Percentiles rank a stretch among this genome's conserved stretches.
Conservation (phyloP, 345 rosid species). For the Lepidium aucheri region DNA sequence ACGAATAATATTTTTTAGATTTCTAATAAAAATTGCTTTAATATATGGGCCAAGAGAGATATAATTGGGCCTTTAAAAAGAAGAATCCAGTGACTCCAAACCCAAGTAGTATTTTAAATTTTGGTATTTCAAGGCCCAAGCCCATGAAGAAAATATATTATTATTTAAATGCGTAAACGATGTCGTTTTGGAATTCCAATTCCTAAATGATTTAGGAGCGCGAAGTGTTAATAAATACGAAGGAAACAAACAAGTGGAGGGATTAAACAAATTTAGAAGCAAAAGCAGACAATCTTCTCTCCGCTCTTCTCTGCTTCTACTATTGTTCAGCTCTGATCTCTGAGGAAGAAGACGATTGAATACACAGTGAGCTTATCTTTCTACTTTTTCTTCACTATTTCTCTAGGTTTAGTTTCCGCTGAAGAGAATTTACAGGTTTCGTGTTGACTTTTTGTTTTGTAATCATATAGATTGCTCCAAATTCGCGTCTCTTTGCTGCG, state of each 20-base stretch:
- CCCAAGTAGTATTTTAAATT: too few relatives aligned
- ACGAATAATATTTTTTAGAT: conserved; percentile 3
- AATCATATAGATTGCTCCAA: conserved; percentile 13
- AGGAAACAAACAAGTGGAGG: neutral
- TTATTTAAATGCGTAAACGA: neutral
- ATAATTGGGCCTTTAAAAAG: too few relatives aligned
- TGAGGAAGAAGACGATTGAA: neutral
- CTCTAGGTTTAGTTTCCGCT: neutral
- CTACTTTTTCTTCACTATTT: neutral
- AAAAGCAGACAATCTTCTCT: neutral
- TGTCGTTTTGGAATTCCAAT: neutral
- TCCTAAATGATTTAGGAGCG: neutral
- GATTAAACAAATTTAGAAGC: neutral
- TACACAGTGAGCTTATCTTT: neutral
- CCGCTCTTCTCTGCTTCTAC: neutral
- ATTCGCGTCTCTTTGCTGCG: neutral
- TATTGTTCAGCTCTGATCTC: conserved; percentile 5
- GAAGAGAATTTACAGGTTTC: neutral
- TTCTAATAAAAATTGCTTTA: neutral
- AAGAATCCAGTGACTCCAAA: too few relatives aligned
- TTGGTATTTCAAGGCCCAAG: neutral
- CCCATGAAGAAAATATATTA: neutral
- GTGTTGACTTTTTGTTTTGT: neutral
- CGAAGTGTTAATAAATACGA: neutral
- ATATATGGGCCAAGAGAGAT: too few relatives aligned